Conservation (phyloP, 2,329 filamentous ascomycete genomes). For the Talaromyces sp. region DNA sequence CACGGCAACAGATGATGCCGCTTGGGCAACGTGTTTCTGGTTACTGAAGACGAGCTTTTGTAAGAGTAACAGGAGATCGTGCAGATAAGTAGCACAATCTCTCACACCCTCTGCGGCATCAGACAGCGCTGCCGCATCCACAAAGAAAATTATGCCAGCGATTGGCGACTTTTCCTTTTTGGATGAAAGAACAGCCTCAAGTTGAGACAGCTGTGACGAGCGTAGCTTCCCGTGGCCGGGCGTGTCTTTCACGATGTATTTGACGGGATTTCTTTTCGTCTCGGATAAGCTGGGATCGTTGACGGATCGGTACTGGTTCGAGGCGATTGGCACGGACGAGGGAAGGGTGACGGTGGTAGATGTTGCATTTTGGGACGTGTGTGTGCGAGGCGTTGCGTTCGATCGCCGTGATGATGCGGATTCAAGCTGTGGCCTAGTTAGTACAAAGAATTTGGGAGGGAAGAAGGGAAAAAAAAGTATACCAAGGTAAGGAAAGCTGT, state of each 20-base stretch:
- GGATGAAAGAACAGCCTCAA: conserved; percentile 29
- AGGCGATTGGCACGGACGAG: conserved; percentile 45
- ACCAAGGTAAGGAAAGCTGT: conserved; percentile 79
- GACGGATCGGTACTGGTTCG: conserved; percentile 58
- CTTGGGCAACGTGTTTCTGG: conserved; percentile 44
- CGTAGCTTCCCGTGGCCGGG: conserved; percentile 95
- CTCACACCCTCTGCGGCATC: conserved; percentile 47
- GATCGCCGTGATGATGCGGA: conserved; percentile 36
- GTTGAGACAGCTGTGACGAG: conserved; percentile 40
- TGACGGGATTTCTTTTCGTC: conserved; percentile 27
- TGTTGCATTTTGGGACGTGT: conserved; percentile 58
- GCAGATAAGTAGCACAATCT: conserved; percentile 75
- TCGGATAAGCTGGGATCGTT: conserved; percentile 62
- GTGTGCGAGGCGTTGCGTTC: conserved; percentile 39
- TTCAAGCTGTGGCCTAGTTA: conserved; percentile 32
- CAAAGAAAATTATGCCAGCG: conserved; percentile 73
- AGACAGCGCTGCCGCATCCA: conserved; percentile 70
- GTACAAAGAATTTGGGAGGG: background rate
- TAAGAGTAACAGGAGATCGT: conserved; percentile 77
- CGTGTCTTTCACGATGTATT: conserved; percentile 58
- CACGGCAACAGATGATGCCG: conserved; percentile 59
- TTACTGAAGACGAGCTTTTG: conserved; percentile 63
- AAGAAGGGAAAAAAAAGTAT: conserved; percentile 19
- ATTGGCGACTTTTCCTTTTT: conserved; percentile 39
- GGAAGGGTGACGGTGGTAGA: conserved; percentile 53